phyloP scores from a whole-genome alignment of 2,329 filamentous ascomycete species.

The Elsinoe necatrix region DNA sequence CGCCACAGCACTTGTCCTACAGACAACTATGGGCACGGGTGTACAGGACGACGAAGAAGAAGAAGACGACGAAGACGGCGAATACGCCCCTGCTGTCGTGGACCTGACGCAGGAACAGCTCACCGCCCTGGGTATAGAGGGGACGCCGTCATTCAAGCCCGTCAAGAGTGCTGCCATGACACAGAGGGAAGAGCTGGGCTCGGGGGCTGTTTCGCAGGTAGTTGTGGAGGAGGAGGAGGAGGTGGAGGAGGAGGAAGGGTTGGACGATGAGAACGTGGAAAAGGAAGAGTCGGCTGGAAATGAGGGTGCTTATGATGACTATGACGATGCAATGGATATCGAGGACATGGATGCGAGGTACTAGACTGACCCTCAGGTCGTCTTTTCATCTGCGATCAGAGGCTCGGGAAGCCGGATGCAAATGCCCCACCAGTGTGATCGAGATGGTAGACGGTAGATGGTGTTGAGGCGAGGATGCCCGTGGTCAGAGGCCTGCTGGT shows the following conservation, averaged over 20 bases:
- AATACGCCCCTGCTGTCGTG: conserved; percentile 56
- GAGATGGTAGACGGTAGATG: too few species aligned
- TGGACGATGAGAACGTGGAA: conserved; percentile 26
- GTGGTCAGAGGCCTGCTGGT: too few species aligned
- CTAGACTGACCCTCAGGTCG: too few species aligned
- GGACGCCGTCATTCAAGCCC: conserved; percentile 21
- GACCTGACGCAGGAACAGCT: conserved; percentile 42
- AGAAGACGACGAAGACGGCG: conserved; percentile 55
- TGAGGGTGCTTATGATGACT: conserved; percentile 18
- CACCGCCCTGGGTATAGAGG: conserved; percentile 29
- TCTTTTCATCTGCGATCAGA: too few species aligned
- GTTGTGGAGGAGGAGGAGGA: conserved; percentile 21
- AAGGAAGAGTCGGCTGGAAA: conserved; percentile 33
- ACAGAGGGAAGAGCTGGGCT: neutral
- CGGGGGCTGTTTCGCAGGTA: conserved; percentile 9
- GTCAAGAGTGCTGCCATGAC: conserved; percentile 17
- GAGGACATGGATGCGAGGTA: conserved; percentile 18
- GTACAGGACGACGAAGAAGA: conserved; percentile 32
- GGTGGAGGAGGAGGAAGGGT: conserved; percentile 10
- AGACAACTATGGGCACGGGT: conserved; percentile 22
- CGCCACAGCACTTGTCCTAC: too few species aligned
- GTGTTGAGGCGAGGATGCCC: too few species aligned
- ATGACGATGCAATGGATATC: conserved; percentile 11
- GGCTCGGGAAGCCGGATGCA: too few species aligned
- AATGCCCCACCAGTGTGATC: too few species aligned